A percentile compares a stretch with the other conserved stretches of the same genome.
phyloP scores from a whole-genome alignment of 1,284 basidiomycete species.

The Schizophyllum amplum region DNA sequence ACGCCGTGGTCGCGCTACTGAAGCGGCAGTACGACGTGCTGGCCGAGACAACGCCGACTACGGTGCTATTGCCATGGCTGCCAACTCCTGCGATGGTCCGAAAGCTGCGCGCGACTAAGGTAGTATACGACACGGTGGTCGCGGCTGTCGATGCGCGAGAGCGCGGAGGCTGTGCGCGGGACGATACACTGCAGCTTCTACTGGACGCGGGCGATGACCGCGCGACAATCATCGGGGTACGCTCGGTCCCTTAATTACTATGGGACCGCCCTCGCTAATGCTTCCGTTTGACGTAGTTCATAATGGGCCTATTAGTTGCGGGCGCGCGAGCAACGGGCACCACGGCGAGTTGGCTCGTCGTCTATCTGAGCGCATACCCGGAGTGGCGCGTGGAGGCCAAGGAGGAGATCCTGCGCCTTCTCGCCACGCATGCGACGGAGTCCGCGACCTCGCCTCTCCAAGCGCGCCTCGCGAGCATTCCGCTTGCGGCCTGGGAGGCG shows the following conservation, averaged over 20 bases:
- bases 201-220: slow-evolving; percentile 60
- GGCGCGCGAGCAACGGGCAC: slow-evolving; percentile 70
- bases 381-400: slow-evolving; percentile 53
- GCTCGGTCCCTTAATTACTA: slow-evolving; percentile 21
- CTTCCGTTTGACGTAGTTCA: slow-evolving; percentile 41
- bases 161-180: slow-evolving; percentile 42
- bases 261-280: slow-evolving; percentile 12
- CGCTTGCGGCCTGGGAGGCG: slow-evolving; percentile 61
- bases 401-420: slow-evolving; percentile 50
- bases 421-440: slow-evolving; percentile 38
- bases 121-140: slow-evolving; percentile 61
- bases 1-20: slow-evolving; percentile 46
- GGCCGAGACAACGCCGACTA: slow-evolving; percentile 58
- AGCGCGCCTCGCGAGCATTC: slow-evolving; percentile 44
- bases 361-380: slow-evolving; percentile 54
- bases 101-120: slow-evolving; percentile 61
- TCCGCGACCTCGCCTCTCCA: slow-evolving; percentile 28
- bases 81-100: slow-evolving; percentile 60
- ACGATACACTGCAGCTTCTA: slow-evolving; percentile 66
- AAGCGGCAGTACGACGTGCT: slow-evolving; percentile 56
- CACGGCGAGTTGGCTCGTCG: slow-evolving; percentile 60
- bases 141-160: slow-evolving; percentile 45
- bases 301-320: slow-evolving; percentile 69
- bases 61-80: slow-evolving; percentile 64
- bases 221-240: slow-evolving; percentile 58